Evolutionary conservation across 345 rosid genomes (phyloP).

Genomic region (Heritiera fomes): DNA sequence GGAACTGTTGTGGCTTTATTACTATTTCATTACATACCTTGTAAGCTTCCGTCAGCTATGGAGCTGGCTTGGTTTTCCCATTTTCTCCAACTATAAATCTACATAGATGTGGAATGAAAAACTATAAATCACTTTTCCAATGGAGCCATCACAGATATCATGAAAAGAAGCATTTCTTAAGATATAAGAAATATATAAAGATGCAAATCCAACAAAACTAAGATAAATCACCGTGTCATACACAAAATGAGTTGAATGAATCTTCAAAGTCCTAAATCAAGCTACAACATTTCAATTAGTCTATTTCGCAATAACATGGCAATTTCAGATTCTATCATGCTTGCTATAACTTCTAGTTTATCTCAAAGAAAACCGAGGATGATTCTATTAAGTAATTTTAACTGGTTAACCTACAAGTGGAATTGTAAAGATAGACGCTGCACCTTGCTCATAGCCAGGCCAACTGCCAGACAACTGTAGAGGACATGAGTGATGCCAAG

Average conservation of each 20-base stretch:
- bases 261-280: no score
- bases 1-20: not conserved
- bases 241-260: not conserved
- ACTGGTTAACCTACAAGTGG: not conserved
- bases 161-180: not conserved
- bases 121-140: not conserved
- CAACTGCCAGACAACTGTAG: conserved; percentile 87
- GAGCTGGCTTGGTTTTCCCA: conserved; percentile 75
- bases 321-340: conserved; percentile 12
- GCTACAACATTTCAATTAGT: no score
- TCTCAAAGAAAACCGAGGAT: not conserved
- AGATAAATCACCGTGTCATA: not conserved
- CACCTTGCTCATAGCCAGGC: conserved; percentile 94
- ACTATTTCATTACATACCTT: conserved; percentile 43
- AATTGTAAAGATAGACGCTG: conserved; percentile 24
- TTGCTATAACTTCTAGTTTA: not conserved
- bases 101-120: not conserved
- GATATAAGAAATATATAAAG: not conserved
- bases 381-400: not conserved
- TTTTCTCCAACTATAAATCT: conserved; percentile 95
- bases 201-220: not conserved
- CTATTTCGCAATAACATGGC: no score
- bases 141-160: no score
- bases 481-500: conserved; percentile 89
- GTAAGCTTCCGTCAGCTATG: conserved; percentile 53